A percentile compares a stretch with the other conserved stretches of the same genome.
Evolutionary conservation across 805 yeast species (phyloP).

Genomic region (Candida michaelii): DNA sequence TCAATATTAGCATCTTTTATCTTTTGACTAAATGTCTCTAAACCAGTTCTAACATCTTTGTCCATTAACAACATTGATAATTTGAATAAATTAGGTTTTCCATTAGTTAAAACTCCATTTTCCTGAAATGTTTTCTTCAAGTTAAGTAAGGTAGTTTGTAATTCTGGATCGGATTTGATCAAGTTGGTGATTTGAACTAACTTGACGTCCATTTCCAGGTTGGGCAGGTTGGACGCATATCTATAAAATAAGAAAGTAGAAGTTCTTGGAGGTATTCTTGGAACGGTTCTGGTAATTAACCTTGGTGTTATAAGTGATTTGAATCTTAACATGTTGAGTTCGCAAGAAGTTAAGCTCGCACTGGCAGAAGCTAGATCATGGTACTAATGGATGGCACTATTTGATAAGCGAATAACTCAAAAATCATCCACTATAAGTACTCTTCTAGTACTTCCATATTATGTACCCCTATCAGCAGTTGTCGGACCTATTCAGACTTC

Average conservation of each 20-base stretch:
- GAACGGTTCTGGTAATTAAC: no score
- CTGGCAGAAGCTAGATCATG: background rate
- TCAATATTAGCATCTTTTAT: slow-evolving; percentile 33
- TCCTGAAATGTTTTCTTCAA: slow-evolving; percentile 29
- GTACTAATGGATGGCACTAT: no score
- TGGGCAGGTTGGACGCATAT: slow-evolving; percentile 2
- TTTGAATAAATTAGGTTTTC: slow-evolving; percentile 34
- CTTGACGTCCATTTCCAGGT: slow-evolving; percentile 7
- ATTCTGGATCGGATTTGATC: slow-evolving; percentile 26
- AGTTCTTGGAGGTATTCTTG: background rate
- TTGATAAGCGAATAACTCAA: no score
- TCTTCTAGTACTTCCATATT: no score
- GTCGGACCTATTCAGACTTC: no score
- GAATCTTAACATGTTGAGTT: background rate
- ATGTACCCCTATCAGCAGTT: no score
- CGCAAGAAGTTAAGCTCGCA: background rate
- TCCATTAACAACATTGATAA: slow-evolving; percentile 39
- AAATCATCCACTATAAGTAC: no score
- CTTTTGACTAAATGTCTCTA: slow-evolving; percentile 27
- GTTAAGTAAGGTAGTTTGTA: slow-evolving; percentile 26
- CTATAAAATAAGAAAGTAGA: background rate
- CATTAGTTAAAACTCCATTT: slow-evolving; percentile 30
- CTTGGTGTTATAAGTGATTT: background rate
- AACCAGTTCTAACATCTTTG: slow-evolving; percentile 31
- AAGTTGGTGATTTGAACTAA: slow-evolving; percentile 10